Base-by-base conservation (phyloP, 208 protist genomes). In the Vickermania spadyakhi region DNA sequence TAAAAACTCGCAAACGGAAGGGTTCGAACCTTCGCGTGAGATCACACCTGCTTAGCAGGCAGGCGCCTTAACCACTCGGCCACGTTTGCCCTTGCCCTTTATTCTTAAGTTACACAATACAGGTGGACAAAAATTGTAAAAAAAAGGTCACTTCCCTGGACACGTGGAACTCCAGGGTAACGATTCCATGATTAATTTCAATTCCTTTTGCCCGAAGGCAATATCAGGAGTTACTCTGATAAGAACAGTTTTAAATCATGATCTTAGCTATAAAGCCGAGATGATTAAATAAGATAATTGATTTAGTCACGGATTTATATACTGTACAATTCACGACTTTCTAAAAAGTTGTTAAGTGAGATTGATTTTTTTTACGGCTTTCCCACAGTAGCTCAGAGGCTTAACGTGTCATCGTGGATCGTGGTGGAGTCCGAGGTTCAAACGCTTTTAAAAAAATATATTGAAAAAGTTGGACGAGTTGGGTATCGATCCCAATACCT, bases 401-500 rank as follows among this genome's bases (percentile, higher is more conserved):
- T n/a, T n/a, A n/a, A n/a, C n/a, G n/a, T n/a, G n/a, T n/a, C n/a
- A n/a, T n/a, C n/a, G n/a, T n/a, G n/a, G n/a, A n/a, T n/a, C n/a
- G n/a, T n/a, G n/a, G n/a, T n/a, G 18, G 36, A 45, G 36, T 45
- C 18, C 36, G 36, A 45, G 36, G 36, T 45, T 45, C 36, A 7
- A 45, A 7, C 11, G 18, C 36, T 7, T n/a, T 18, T n/a, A 45
- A 18, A 45, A 45, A 45, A 45, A 45, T 55, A 27, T 11, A 11
- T 11, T 11, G 7, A 55, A 65, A 67, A 67, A 52, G 31, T 54
- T 91, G 86, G 83, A 93, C 79, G 84, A 93, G 86, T 90, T 89
- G 86, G 86, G 86, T 90, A 93, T 91, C 82, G 86, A 90, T 93
- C 83, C 83, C 86, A 90, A 90, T 90, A 93, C 82, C 83, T 91